phyloP scores from a whole-genome alignment of 129 eudicot species.

The Artemisia annua region DNA sequence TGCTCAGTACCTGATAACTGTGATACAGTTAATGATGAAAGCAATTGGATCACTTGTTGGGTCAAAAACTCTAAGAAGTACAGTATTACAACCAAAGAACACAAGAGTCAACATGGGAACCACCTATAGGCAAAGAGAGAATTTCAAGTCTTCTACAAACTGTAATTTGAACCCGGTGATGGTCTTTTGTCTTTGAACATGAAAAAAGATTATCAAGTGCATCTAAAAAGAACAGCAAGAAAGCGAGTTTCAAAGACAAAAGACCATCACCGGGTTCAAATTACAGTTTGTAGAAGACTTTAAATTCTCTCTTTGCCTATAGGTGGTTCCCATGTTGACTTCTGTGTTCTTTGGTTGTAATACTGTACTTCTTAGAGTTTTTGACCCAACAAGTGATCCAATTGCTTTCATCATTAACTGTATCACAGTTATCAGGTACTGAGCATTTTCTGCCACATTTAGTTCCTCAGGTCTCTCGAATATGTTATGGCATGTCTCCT shows the following conservation, averaged over 20 bases:
- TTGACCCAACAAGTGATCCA: conserved; percentile 76
- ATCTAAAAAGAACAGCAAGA: no score
- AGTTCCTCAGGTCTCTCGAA: no score
- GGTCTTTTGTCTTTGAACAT: no score
- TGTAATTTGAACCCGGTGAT: no score
- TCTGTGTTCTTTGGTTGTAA: conserved; percentile 63
- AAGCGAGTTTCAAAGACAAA: no score
- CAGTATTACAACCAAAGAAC: conserved; percentile 69
- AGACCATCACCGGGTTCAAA: no score
- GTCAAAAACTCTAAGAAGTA: conserved; percentile 54
- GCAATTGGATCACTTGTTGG: conserved; percentile 71
- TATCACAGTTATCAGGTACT: no score
- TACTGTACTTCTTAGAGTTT: conserved; percentile 55
- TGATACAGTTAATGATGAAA: conserved; percentile 11
- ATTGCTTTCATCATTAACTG: conserved; percentile 32
- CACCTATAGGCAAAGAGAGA: conserved; percentile 50
- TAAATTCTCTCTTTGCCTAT: conserved; percentile 25
- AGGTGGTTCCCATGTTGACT: conserved; percentile 87
- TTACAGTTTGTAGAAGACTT: conserved; percentile 16
- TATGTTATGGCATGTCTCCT: no score
- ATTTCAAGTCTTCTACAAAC: conserved; percentile 17
- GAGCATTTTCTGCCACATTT: no score
- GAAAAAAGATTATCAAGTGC: no score
- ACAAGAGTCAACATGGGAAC: conserved; percentile 80
- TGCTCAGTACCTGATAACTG: no score